A percentile compares a stretch with the other conserved stretches of the same genome.
phyloP scores from a whole-genome alignment of 345 rosid genomes.

The Schrenkiella parvula region DNA sequence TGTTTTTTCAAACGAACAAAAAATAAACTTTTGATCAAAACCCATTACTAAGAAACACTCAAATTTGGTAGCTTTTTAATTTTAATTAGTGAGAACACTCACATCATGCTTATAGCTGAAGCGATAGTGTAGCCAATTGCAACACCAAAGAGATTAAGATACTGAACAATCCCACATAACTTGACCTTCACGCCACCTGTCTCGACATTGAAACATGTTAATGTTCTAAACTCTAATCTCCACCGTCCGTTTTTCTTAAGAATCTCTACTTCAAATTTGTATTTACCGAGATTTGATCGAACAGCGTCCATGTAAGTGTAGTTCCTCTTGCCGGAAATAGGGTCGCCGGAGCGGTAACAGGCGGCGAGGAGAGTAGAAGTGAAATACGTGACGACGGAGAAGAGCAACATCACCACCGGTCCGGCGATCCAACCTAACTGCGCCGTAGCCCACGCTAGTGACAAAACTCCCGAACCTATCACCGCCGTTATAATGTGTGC shows the following conservation, averaged over 20 bases:
- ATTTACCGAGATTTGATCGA: conserved; percentile 38
- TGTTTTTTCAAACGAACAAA: background rate
- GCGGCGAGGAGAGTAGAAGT: conserved; percentile 38
- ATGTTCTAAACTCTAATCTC: background rate
- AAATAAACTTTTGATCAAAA: background rate
- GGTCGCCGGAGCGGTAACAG: conserved; percentile 43
- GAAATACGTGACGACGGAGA: conserved; percentile 43
- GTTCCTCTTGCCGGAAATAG: conserved; percentile 42
- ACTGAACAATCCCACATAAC: conserved; percentile 41
- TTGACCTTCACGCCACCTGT: conserved; percentile 35
- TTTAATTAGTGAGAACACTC: conserved; percentile 16
- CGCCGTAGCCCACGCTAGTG: conserved; percentile 56
- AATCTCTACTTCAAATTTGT: background rate
- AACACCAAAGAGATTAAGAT: conserved; percentile 37
- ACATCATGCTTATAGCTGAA: conserved; percentile 47
- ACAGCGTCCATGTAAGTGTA: conserved; percentile 44
- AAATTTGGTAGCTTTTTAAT: background rate
- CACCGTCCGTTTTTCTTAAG: background rate
- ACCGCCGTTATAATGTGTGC: conserved; percentile 59
- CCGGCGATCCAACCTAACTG: conserved; percentile 66
- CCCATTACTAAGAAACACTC: background rate
- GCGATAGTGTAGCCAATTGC: conserved; percentile 54
- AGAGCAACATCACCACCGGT: conserved; percentile 38
- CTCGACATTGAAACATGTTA: background rate
- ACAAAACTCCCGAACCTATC: conserved; percentile 58